Percentiles rank a stretch among this genome's conserved stretches.
Evolutionary conservation across 2,329 filamentous ascomycete species (phyloP).

Genomic region (Trichophyton schoenleinii): DNA sequence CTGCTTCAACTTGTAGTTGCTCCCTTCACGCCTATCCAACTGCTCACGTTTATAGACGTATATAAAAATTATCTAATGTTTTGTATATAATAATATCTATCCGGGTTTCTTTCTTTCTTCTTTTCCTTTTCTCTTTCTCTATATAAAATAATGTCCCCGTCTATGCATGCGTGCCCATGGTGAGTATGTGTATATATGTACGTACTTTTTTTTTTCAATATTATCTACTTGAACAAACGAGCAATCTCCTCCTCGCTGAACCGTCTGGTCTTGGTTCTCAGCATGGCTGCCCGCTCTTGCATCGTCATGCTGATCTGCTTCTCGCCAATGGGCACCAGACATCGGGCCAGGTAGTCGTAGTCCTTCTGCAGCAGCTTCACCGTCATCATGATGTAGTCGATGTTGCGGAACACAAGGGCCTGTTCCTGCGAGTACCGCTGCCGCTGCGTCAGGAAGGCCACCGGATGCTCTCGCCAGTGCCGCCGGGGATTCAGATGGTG

Average conservation of each 20-base stretch:
- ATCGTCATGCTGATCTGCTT: conserved; percentile 55
- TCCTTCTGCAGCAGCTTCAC: conserved; percentile 56
- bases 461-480: conserved; percentile 71
- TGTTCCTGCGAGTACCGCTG: conserved; percentile 51
- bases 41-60: too few species aligned
- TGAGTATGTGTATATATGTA: background rate
- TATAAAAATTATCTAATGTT: background rate
- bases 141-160: background rate
- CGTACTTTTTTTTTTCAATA: background rate
- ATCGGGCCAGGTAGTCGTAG: conserved; percentile 55
- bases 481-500: conserved; percentile 66
- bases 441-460: conserved; percentile 59
- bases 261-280: conserved; percentile 50
- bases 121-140: too few species aligned
- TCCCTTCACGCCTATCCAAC: background rate
- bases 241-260: conserved; percentile 56
- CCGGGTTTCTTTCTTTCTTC: too few species aligned
- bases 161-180: background rate
- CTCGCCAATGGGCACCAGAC: conserved; percentile 57
- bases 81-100: background rate
- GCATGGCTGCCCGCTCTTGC: conserved; percentile 50
- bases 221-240: conserved; percentile 23
- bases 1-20: conserved; percentile 41
- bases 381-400: conserved; percentile 69
- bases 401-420: conserved; percentile 66